Conservation (phyloP, 148 eudicot genomes). For the Vaccinium corymbosum region DNA sequence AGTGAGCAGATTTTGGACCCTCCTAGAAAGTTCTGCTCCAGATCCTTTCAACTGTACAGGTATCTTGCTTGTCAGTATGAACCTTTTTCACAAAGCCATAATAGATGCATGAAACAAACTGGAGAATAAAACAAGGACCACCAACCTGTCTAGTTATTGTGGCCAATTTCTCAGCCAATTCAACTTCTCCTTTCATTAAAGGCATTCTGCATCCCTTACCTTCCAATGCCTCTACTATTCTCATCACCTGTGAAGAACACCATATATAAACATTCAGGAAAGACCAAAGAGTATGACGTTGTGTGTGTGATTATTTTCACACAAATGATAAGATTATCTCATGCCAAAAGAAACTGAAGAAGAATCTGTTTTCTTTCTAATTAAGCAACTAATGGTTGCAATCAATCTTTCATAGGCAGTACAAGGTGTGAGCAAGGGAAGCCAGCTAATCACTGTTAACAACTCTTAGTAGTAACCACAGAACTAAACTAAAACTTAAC, state of each 20-base stretch:
- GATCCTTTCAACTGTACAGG: constrained; percentile 83
- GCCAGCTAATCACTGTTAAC: not conserved
- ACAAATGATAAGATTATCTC: not conserved
- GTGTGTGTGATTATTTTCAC: not conserved
- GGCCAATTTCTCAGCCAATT: constrained; percentile 89
- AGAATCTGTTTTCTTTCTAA: not conserved
- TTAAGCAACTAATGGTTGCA: not conserved
- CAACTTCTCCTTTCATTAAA: constrained; percentile 89
- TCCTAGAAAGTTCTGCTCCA: constrained; percentile 92
- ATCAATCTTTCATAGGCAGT: not conserved
- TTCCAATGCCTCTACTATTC: constrained; percentile 93
- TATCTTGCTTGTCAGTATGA: constrained; percentile 27
- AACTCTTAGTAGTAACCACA: not conserved
- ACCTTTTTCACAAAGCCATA: constrained; percentile 11
- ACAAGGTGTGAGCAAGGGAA: not conserved
- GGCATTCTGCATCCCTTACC: constrained; percentile 84
- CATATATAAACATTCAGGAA: constrained; percentile 3
- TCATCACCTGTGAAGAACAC: constrained; percentile 54
- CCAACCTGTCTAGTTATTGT: constrained; percentile 72
- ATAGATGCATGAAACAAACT: not conserved
- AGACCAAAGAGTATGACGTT: not conserved
- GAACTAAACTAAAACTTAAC: not conserved
- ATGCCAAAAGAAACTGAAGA: not conserved
- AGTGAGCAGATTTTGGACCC: constrained; percentile 90
- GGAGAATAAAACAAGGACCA: not conserved